phyloP scores from a whole-genome alignment of 495 filamentous ascomycete genomes.

The Tuber borchii region DNA sequence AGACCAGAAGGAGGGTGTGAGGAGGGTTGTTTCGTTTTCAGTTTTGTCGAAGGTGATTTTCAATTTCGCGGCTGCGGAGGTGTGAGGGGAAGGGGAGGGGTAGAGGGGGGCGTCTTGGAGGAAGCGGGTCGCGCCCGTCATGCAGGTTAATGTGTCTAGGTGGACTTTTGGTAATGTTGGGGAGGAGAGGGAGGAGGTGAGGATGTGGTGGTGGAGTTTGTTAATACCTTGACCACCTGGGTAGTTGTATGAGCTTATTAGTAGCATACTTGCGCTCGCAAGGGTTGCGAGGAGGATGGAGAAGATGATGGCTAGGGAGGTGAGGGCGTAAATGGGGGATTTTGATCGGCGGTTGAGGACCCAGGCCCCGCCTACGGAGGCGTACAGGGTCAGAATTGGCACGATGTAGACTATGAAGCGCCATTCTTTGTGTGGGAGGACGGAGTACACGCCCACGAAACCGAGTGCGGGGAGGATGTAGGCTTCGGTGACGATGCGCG shows the following conservation, averaged over 20 bases:
- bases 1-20: conserved; percentile 66
- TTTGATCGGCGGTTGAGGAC: conserved; percentile 65
- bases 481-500: conserved; percentile 48
- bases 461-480: conserved; percentile 60
- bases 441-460: conserved; percentile 73
- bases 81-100: conserved; percentile 23
- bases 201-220: conserved; percentile 51
- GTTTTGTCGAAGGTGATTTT: conserved; percentile 56
- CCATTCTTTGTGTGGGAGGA: conserved; percentile 91
- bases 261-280: conserved; percentile 57
- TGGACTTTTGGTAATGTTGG: conserved; percentile 51
- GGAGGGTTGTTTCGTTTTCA: conserved; percentile 52
- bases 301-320: conserved; percentile 49
- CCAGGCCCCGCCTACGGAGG: conserved; percentile 65
- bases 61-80: conserved; percentile 19
- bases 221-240: conserved; percentile 70
- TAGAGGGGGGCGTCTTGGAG: conserved; percentile 48
- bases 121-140: conserved; percentile 91
- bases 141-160: conserved; percentile 80
- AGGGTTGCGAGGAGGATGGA: conserved; percentile 57
- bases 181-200: background rate
- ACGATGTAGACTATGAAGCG: conserved; percentile 89
- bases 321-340: conserved; percentile 47
- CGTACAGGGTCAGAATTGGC: conserved; percentile 69
- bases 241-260: conserved; percentile 74